A percentile compares a stretch with the other conserved stretches of the same genome.
Evolutionary conservation across 1,284 basidiomycete species (phyloP).

Genomic region (Clitocybe nebularis): DNA sequence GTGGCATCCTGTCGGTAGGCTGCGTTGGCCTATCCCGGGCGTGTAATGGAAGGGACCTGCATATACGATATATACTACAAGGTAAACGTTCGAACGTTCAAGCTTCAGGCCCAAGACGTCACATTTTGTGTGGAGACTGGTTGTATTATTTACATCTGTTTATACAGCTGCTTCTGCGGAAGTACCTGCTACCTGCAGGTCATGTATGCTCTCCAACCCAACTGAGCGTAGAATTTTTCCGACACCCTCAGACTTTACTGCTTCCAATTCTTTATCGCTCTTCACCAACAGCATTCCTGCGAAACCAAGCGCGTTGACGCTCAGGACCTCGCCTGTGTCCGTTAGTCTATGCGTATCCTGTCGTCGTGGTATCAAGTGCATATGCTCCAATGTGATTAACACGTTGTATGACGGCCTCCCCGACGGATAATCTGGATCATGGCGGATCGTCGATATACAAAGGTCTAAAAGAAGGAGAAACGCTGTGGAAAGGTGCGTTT

Average conservation of each 20-base stretch:
- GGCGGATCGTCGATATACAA: constrained; percentile 70
- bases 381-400: constrained; percentile 76
- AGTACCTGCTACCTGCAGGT: constrained; percentile 29
- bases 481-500: constrained; percentile 53
- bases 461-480: constrained; percentile 79
- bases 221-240: constrained; percentile 58
- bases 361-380: constrained; percentile 78
- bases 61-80: too few relatives aligned
- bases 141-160: too few relatives aligned
- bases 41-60: too few relatives aligned
- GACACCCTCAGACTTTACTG: constrained; percentile 58
- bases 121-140: too few relatives aligned
- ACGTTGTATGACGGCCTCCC: constrained; percentile 79
- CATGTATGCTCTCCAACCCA: constrained; percentile 54
- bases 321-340: constrained; percentile 52
- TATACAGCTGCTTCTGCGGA: constrained; percentile 20
- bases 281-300: constrained; percentile 84
- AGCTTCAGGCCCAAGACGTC: too few relatives aligned
- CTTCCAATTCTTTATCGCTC: constrained; percentile 68
- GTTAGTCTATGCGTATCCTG: constrained; percentile 49
- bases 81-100: too few relatives aligned
- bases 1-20: too few relatives aligned
- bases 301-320: constrained; percentile 83
- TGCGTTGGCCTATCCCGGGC: too few relatives aligned
- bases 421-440: constrained; percentile 53